Evolutionary conservation across 169 alveolate genomes (phyloP).

Genomic region (Cryptosporidium meleagridis): DNA sequence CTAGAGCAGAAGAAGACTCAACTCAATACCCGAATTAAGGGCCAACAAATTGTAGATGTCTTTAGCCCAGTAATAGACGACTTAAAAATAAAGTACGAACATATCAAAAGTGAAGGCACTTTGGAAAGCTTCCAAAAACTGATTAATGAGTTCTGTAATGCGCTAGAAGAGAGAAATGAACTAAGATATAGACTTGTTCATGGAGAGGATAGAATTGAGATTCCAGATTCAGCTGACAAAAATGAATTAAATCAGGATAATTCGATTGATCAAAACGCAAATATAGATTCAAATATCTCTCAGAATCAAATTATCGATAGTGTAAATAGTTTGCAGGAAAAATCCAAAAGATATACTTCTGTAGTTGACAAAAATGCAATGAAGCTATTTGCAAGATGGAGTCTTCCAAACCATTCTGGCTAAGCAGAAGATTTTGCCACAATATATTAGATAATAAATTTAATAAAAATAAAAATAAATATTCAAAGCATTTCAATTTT

Average conservation of each 20-base stretch:
- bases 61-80: slow-evolving; percentile 26
- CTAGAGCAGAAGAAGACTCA: neutral
- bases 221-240: neutral
- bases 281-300: neutral
- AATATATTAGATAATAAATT: neutral
- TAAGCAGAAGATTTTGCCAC: neutral
- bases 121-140: slow-evolving; percentile 20
- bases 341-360: slow-evolving; percentile 26
- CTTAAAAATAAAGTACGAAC: slow-evolving; percentile 2
- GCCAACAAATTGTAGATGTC: slow-evolving; percentile 11
- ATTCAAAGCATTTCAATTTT: neutral
- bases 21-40: slow-evolving; percentile 1
- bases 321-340: neutral
- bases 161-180: slow-evolving; percentile 63
- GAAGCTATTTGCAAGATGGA: slow-evolving; percentile 71
- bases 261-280: neutral
- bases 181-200: slow-evolving; percentile 54
- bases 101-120: slow-evolving; percentile 20
- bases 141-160: slow-evolving; percentile 18
- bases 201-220: slow-evolving; percentile 12
- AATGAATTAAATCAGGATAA: neutral
- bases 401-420: slow-evolving; percentile 33
- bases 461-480: neutral
- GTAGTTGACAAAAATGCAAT: slow-evolving; percentile 50
- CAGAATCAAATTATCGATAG: neutral